Conservation (phyloP, 2,329 filamentous ascomycete species). For the Colletotrichum tanaceti region DNA sequence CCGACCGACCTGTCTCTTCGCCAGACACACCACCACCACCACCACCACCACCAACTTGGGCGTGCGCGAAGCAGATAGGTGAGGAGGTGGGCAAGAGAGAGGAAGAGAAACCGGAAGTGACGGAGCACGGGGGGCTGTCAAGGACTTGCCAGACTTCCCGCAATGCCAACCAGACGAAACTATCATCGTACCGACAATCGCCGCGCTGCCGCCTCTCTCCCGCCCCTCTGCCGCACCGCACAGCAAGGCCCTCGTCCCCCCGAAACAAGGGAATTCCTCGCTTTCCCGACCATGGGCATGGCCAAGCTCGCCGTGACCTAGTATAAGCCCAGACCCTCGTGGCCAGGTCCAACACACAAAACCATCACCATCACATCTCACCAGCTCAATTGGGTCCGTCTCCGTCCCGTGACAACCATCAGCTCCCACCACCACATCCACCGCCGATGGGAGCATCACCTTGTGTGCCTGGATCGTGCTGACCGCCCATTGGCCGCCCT, state of each 20-base stretch:
- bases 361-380: constrained; percentile 29
- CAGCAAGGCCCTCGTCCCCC: neutral
- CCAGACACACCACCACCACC: neutral
- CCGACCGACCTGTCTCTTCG: neutral
- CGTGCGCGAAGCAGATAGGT: neutral
- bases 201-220: too few relatives aligned
- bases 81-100: neutral
- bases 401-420: constrained; percentile 28
- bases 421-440: neutral
- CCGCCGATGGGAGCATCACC: constrained; percentile 12
- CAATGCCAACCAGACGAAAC: neutral
- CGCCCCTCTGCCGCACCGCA: neutral
- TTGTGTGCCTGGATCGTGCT: constrained; percentile 23
- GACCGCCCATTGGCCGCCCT: neutral
- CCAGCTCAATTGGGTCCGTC: constrained; percentile 11
- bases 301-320: neutral
- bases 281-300: constrained; percentile 14
- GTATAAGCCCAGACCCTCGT: neutral
- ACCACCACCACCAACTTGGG: too few relatives aligned
- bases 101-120: neutral
- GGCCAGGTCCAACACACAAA: constrained; percentile 26
- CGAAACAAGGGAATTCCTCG: constrained; percentile 12
- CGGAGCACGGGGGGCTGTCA: neutral
- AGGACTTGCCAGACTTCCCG: constrained; percentile 17
- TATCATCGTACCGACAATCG: neutral